phyloP scores from a whole-genome alignment of 2,329 filamentous ascomycete genomes.

The Trichoderma pleuroti region DNA sequence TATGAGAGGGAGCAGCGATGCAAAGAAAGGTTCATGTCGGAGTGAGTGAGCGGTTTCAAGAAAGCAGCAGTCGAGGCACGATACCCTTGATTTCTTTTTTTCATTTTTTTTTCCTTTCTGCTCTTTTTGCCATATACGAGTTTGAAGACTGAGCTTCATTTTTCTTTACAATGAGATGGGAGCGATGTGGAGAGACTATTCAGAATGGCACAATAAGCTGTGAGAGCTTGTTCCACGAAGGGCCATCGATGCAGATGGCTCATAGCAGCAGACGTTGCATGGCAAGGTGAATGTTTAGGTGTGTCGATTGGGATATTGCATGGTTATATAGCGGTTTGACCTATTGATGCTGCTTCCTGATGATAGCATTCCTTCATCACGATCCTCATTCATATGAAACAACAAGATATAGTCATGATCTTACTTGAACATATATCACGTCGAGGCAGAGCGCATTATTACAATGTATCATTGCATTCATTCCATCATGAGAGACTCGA shows the following conservation, averaged over 20 bases:
- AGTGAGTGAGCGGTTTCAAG: background rate
- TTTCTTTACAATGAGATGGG: background rate
- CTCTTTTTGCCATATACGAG: background rate
- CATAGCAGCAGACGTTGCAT: background rate
- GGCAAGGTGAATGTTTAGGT: background rate
- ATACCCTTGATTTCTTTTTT: conserved; percentile 17
- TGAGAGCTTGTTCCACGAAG: background rate
- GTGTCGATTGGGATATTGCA: background rate
- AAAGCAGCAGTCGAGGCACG: conserved; percentile 14
- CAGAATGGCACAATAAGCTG: background rate
- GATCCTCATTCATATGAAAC: background rate
- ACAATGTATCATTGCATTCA: background rate
- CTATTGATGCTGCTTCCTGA: background rate
- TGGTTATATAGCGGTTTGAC: background rate
- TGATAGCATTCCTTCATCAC: background rate
- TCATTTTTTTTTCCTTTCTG: background rate
- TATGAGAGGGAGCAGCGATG: background rate
- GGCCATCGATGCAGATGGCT: background rate
- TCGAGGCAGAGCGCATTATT: background rate
- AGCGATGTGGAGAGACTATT: background rate
- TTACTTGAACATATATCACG: background rate
- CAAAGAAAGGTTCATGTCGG: background rate
- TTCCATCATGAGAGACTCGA: background rate
- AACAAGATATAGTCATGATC: background rate
- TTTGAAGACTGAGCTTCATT: background rate